A percentile compares a stretch with the other conserved stretches of the same genome.
phyloP scores from a whole-genome alignment of 1,139 yeast species.

The Candida dubliniensis region DNA sequence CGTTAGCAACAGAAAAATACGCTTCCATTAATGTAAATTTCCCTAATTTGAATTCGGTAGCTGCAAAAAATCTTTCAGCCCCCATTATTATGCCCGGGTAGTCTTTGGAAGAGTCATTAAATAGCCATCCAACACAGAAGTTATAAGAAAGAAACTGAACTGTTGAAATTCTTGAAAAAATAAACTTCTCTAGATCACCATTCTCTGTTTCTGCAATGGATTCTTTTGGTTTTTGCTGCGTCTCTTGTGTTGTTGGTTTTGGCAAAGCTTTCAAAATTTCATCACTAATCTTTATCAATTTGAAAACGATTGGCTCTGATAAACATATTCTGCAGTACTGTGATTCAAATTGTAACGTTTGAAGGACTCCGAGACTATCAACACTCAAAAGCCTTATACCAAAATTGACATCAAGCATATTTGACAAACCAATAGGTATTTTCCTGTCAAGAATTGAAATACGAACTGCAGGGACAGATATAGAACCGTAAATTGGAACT shows the following conservation, averaged over 20 bases:
- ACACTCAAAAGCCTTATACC: conserved; percentile 36
- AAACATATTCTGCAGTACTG: conserved; percentile 57
- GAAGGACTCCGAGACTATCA: conserved; percentile 21
- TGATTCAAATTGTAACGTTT: conserved; percentile 58
- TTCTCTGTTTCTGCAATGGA: neutral
- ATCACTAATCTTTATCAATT: conserved; percentile 29
- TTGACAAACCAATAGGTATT: conserved; percentile 46
- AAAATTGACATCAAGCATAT: conserved; percentile 43
- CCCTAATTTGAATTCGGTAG: conserved; percentile 61
- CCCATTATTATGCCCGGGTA: conserved; percentile 76
- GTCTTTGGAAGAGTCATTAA: conserved; percentile 41
- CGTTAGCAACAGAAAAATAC: conserved; percentile 66
- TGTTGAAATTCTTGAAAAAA: conserved; percentile 48
- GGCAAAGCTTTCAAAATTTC: conserved; percentile 10
- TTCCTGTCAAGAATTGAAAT: conserved; percentile 36
- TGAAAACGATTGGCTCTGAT: conserved; percentile 52
- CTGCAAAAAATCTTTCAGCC: conserved; percentile 66
- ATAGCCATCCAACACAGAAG: conserved; percentile 77
- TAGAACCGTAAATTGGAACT: conserved; percentile 38
- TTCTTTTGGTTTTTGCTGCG: neutral
- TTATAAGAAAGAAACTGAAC: conserved; percentile 64
- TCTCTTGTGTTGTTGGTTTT: neutral
- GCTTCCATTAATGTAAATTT: conserved; percentile 65
- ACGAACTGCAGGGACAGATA: conserved; percentile 43
- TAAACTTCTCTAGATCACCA: conserved; percentile 53